Base-by-base conservation (phyloP, 805 yeast genomes). In the Maudiozyma saulgeensis region DNA sequence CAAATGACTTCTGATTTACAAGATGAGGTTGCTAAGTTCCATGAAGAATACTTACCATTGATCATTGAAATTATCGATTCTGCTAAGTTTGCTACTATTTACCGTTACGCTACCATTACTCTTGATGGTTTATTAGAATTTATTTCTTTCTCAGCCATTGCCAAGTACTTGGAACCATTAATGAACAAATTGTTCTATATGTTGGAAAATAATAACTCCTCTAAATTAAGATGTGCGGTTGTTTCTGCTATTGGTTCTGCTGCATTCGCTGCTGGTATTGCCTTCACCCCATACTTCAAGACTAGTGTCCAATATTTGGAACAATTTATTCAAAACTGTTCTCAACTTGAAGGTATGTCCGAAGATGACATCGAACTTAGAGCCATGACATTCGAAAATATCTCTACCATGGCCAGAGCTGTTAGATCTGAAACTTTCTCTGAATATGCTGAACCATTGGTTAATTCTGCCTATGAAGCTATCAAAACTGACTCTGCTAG, bases 221-320 rank as follows among this genome's bases (percentile, higher is more conserved):
- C 95, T 15, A 70, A 69, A 51, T 74, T 86, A 63, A 84, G 81
- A 67, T 72, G 86, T 45, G 87, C 87, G 52, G 82, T 86, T 62
- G 96, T 93, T 51, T 86, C 96, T 48, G 96, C 97, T 39, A 87
- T 93, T 66, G 98, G 98, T 49, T 90, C 98, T 39, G 87, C 96
- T 51, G 98, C 99, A 28, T 89, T 84, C 64, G 96, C 98, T 50
- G 81, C 96, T 42, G 96, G 97, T 69, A 82, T 82, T 59, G 77
- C 85, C 39, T 93, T 87, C 70, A 73, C 77, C 52, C 97, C 98
- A 52, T 93, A 78, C 73, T 91, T 91, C 68, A 79, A 81, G 62
- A 78, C 81, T 54, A 85, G 96, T 46, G 80, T 91, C 58, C 81
- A 82, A 65, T 79, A 77, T 54, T 76, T 93, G 59, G 93, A 87